Evolutionary conservation across 495 filamentous ascomycete genomes (phyloP).

Genomic region (Pyronema domesticum): DNA sequence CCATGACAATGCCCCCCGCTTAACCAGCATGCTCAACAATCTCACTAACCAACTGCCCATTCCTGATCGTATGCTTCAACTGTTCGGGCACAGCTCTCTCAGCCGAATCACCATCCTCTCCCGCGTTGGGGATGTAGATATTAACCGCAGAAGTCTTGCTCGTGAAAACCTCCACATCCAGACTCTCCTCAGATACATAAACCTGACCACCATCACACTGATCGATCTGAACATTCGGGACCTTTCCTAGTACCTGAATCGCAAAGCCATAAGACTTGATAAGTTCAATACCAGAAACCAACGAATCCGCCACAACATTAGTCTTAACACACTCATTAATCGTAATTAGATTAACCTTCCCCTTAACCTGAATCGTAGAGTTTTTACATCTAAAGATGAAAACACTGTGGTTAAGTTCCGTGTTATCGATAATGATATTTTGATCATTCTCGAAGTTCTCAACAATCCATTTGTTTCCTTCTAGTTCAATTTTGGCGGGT

Average conservation of each 20-base stretch:
- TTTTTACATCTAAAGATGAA: conserved; percentile 82
- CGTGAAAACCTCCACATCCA: conserved; percentile 63
- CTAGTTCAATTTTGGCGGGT: conserved; percentile 75
- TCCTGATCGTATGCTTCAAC: conserved; percentile 25
- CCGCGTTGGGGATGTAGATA: conserved; percentile 49
- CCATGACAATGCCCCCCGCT: neutral
- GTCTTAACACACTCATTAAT: conserved; percentile 76
- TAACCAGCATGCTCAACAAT: conserved; percentile 29
- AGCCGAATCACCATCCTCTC: conserved; percentile 53
- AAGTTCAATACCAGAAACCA: conserved; percentile 80
- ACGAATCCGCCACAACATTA: conserved; percentile 69
- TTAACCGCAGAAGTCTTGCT: conserved; percentile 75
- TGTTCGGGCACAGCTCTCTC: conserved; percentile 80
- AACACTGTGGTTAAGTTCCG: conserved; percentile 68
- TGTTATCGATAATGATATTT: conserved; percentile 53
- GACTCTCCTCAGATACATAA: conserved; percentile 64
- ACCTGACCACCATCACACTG: conserved; percentile 80
- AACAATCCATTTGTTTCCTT: conserved; percentile 89
- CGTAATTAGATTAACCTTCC: conserved; percentile 88
- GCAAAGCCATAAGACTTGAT: conserved; percentile 90
- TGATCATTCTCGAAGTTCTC: conserved; percentile 79
- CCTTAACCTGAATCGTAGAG: conserved; percentile 69
- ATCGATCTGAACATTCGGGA: conserved; percentile 78
- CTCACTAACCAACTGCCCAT: conserved; percentile 22
- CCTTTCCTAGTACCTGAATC: conserved; percentile 62